phyloP scores from a whole-genome alignment of 2,329 filamentous ascomycete genomes.

The Tolypocladium inflatum region DNA sequence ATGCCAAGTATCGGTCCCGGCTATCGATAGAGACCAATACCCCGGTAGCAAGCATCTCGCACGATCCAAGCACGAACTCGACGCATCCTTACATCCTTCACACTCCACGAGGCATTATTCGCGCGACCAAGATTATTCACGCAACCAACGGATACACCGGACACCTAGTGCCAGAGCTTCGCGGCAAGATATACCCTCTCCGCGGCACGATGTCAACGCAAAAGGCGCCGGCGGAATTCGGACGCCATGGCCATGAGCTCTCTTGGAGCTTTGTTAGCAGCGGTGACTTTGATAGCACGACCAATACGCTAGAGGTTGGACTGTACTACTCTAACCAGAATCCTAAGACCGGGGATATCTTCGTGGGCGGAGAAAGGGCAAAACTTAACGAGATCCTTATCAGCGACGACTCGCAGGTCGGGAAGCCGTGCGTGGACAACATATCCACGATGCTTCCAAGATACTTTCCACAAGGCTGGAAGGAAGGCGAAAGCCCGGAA shows the following conservation, averaged over 20 bases:
- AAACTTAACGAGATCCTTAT: slow-evolving; percentile 27
- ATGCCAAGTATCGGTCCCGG: slow-evolving; percentile 15
- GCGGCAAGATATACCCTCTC: slow-evolving; percentile 30
- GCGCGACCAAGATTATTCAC: slow-evolving; percentile 40
- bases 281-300: slow-evolving; percentile 33
- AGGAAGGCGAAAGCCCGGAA: slow-evolving; percentile 9
- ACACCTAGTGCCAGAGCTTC: slow-evolving; percentile 38
- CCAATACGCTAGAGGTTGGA: slow-evolving; percentile 24
- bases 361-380: slow-evolving; percentile 41
- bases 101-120: slow-evolving; percentile 35
- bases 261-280: slow-evolving; percentile 39
- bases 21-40: slow-evolving; percentile 29
- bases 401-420: slow-evolving; percentile 30
- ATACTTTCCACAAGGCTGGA: slow-evolving; percentile 24
- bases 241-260: slow-evolving; percentile 14
- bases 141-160: slow-evolving; percentile 44
- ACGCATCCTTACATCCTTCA: slow-evolving; percentile 26
- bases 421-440: slow-evolving; percentile 19
- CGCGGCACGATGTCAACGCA: slow-evolving; percentile 40
- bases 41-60: slow-evolving; percentile 13
- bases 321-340: slow-evolving; percentile 16
- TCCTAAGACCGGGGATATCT: slow-evolving; percentile 27
- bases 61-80: slow-evolving; percentile 6
- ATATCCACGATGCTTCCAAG: slow-evolving; percentile 27
- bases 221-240: slow-evolving; percentile 21